phyloP scores from a whole-genome alignment of 2,329 filamentous ascomycete species.

The Macrophomina phaseolina region DNA sequence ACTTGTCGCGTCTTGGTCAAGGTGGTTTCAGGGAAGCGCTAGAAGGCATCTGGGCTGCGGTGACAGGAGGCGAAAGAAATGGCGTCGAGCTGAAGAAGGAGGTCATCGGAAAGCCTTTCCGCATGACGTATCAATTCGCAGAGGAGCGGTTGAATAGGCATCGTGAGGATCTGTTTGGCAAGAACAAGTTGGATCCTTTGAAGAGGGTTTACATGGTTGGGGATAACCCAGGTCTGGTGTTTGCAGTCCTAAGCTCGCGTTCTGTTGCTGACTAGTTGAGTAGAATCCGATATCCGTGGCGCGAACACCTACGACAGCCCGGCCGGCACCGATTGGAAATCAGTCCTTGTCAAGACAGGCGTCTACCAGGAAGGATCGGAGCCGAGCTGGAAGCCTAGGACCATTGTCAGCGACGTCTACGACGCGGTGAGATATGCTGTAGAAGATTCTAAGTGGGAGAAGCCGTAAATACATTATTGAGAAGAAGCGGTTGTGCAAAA shows the following conservation, averaged over 20 bases:
- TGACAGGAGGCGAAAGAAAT: conserved; percentile 63
- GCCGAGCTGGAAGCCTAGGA: conserved; percentile 67
- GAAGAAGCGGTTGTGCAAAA: neutral
- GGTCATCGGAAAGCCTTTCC: conserved; percentile 82
- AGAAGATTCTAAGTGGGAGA: conserved; percentile 47
- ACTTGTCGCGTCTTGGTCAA: conserved; percentile 85
- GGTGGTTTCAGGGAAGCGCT: conserved; percentile 87
- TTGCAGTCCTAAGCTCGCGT: too few relatives aligned
- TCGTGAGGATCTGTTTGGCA: conserved; percentile 56
- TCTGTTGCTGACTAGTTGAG: neutral
- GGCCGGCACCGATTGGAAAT: conserved; percentile 74
- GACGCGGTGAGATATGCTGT: conserved; percentile 80
- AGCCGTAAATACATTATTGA: conserved; percentile 43
- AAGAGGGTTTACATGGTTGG: conserved; percentile 91
- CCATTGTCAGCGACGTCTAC: conserved; percentile 75
- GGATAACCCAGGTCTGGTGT: conserved; percentile 49
- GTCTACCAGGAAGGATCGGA: conserved; percentile 66
- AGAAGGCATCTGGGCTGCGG: conserved; percentile 76
- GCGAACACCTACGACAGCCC: conserved; percentile 76
- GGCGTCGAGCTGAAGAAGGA: conserved; percentile 64
- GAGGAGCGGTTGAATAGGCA: conserved; percentile 73
- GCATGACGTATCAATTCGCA: conserved; percentile 80
- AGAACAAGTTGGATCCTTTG: conserved; percentile 54
- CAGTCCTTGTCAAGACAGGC: conserved; percentile 79
- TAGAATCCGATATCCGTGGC: conserved; percentile 84